These are phyloP conservation scores for Herpetospermum pedunculosum DNA, from an alignment of 306 rosid genomes.

Conservation along the genomic window DNA sequence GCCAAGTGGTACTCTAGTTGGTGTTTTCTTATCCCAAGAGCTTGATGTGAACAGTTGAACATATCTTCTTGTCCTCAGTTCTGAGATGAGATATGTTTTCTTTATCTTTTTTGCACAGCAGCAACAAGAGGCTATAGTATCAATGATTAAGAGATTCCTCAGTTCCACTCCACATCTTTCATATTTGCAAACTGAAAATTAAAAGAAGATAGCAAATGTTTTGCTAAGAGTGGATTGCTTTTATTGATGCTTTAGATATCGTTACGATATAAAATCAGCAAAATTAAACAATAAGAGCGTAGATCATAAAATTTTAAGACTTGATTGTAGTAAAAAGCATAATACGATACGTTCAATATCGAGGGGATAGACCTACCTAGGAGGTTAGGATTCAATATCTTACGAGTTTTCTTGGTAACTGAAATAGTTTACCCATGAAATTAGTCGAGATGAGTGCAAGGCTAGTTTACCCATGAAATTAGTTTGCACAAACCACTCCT, in stretches of 20 bases:
- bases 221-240: neutral
- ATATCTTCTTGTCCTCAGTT: neutral
- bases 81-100: neutral
- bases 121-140: neutral
- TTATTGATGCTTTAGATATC: neutral
- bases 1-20: neutral
- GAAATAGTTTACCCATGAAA: no score
- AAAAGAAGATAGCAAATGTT: neutral
- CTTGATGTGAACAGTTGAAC: conserved; percentile 2
- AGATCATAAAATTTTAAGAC: no score
- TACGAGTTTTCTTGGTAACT: no score
- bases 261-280: neutral
- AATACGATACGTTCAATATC: no score
- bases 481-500: no score
- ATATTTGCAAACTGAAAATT: neutral
- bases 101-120: neutral
- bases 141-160: neutral
- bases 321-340: no score
- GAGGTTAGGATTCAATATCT: no score
- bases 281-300: neutral
- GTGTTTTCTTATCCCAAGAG: neutral
- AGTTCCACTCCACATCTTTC: neutral
- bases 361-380: no score
- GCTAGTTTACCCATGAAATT: no score
- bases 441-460: no score